Evolutionary conservation across 192 early-diverging fungal genomes (phyloP).

Genomic region (Podila clonocystis): DNA sequence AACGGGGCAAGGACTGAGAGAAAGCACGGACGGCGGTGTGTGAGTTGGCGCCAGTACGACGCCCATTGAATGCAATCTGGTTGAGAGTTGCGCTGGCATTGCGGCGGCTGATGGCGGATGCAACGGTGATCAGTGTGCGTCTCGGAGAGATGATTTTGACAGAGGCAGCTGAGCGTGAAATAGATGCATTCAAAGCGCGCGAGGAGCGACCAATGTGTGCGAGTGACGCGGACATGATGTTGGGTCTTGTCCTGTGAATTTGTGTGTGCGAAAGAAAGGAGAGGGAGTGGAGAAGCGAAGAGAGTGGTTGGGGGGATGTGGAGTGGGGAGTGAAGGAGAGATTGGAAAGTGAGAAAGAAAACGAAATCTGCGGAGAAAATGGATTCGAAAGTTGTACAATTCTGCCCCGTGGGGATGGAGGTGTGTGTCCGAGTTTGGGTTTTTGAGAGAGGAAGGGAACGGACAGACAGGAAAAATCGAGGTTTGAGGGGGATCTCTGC

Average conservation of each 20-base stretch:
- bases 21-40: constrained; percentile 34
- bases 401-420: too few relatives aligned
- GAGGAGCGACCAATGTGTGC: constrained; percentile 30
- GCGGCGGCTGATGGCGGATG: constrained; percentile 27
- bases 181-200: constrained; percentile 29
- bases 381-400: not conserved
- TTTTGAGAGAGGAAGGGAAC: not conserved
- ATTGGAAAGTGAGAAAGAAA: constrained; percentile 3
- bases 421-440: too few relatives aligned
- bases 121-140: constrained; percentile 37
- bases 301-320: constrained; percentile 1
- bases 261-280: not conserved
- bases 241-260: constrained; percentile 7
- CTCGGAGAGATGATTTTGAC: constrained; percentile 17
- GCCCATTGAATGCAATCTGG: not conserved
- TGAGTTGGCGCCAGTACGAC: not conserved
- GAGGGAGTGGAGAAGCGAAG: not conserved
- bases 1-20: constrained; percentile 28
- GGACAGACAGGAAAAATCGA: not conserved
- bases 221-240: constrained; percentile 40
- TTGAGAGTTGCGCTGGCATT: constrained; percentile 4
- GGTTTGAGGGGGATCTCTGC: not conserved
- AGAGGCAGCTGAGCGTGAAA: constrained; percentile 11
- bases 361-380: constrained; percentile 1
- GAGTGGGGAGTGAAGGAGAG: not conserved